Evolutionary conservation across 495 filamentous ascomycete genomes (phyloP), one percentile per base, ranked within the genome.

Genomic region (Penicillium canariense): DNA sequence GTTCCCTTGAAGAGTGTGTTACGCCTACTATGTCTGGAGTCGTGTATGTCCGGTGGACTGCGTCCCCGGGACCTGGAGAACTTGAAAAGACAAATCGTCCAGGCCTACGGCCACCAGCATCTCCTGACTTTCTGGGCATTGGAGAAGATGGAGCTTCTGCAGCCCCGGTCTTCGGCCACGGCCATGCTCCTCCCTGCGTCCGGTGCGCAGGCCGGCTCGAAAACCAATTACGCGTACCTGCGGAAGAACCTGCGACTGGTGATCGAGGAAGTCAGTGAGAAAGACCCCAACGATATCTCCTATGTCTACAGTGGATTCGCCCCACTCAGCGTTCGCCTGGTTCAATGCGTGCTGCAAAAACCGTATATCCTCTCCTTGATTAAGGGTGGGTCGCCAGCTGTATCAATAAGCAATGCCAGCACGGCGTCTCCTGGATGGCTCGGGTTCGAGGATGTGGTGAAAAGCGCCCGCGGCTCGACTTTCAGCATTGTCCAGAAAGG

Each of bases 301-400:
- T 99, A 97, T 65, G 92, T 96, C 30, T 99, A 96, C 76, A 93
- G 88, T 58, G 95, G 95, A 40, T 97, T 97, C 67, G 95, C 95
- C 5, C 94, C 95, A 2, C 81, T 99, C 20, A 95, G 89, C 51
- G 80, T 97, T 55, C 89, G 95, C 14, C 82, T 99, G 15, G 87
- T 99, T n/a, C 95, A 99, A 72, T 94, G 89, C 60, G 80, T 97
- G 30, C 69, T 97, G 49, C 93, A 97, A 69, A 99, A 99, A 69
- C 83, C 85, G 38, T 88, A 89, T 56, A 78, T 93, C 34, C 74
- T 87, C 5, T 85, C 86, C 5, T 81, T 90, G 15, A 84, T 84
- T 47, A 80, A 80, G 50, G 83, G 86, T 26, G 71, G 77, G 10
- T 43, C 68, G 7, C 74, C 76, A 23, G 68, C 78, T 3, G 74